phyloP scores from a whole-genome alignment of 495 filamentous ascomycete genomes.

The Chaetomium tenue region DNA sequence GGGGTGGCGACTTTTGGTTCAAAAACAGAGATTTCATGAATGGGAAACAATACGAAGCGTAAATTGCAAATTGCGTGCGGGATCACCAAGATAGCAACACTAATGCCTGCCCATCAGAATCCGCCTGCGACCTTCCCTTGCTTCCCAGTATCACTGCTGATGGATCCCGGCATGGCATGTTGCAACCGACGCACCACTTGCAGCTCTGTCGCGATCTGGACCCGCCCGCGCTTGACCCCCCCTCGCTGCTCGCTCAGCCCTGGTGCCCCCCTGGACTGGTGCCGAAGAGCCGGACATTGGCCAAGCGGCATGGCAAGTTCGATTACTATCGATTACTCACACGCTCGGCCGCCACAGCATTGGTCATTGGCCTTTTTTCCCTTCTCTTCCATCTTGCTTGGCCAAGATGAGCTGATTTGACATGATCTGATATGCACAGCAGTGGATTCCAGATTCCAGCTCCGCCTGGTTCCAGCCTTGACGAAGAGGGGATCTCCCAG shows the following conservation, averaged over 20 bases:
- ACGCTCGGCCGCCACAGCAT: background rate
- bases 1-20: slow-evolving; percentile 8
- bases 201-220: slow-evolving; percentile 16
- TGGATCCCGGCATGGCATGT: slow-evolving; percentile 14
- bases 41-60: slow-evolving; percentile 5
- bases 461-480: background rate
- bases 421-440: slow-evolving; percentile 7
- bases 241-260: slow-evolving; percentile 8
- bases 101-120: background rate
- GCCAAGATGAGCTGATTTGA: background rate
- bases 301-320: background rate
- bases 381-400: background rate
- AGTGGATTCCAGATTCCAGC: too few species aligned
- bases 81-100: background rate
- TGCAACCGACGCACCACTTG: slow-evolving; percentile 10
- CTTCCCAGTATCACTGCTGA: background rate
- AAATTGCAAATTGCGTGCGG: slow-evolving; percentile 2
- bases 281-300: slow-evolving; percentile 17
- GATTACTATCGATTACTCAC: slow-evolving; percentile 1
- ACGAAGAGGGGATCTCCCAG: background rate
- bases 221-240: slow-evolving; percentile 3
- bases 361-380: background rate
- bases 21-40: background rate
- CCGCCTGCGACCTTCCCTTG: slow-evolving; percentile 1
- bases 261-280: too few species aligned